Base-by-base conservation (phyloP, 805 yeast species). In the Yamadazyma nakazawae region DNA sequence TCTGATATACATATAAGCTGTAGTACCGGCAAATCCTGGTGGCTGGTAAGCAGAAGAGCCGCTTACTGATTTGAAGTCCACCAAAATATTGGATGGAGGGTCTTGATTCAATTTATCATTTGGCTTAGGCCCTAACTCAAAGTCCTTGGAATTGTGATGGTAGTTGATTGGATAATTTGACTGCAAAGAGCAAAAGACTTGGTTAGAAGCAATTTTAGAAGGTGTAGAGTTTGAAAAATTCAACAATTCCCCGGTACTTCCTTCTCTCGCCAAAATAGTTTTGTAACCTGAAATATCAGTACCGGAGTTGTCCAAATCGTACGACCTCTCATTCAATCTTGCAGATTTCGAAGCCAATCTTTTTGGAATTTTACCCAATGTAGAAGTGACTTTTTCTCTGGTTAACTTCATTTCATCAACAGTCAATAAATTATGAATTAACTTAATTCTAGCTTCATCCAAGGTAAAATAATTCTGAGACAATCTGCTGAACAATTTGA, bases 1-100 rank as follows among this genome's bases (percentile, higher is more conserved):
- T 59, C 96, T 70, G 55, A 89, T 66, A 60, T 83, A 84, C 66
- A 88, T 70, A 55, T 82, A 81, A 2, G 90, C 91, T 40, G 80
- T 80, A 77, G 85, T 77, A 17, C 89, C 88, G 7, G 76, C 76
- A 54, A 80, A 83, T 2, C 86, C 88, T 44, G 79, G 78, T 19
- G 90, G 90, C 47, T 78, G 74, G 53, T 79, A 68, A 21, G 70
- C 70, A 0, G 85, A 75, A 1, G 87, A 75, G 28, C 80, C 79
- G 16, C 72, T 67, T 34, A 86, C 88, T 35, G 86, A 77, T 58
- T 83, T 82, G 63, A 88, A 84, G 61, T 86, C 94, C 38, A 86
- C 88, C 61, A 88, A 63, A 46, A 88, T 79, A 60, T 87, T 90
- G 3, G 83, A 74, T 2, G 85, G 80, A 3, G 79, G 73, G 4